Base-by-base conservation (phyloP, 1,284 basidiomycete genomes). In the Fomitopsis betulina region DNA sequence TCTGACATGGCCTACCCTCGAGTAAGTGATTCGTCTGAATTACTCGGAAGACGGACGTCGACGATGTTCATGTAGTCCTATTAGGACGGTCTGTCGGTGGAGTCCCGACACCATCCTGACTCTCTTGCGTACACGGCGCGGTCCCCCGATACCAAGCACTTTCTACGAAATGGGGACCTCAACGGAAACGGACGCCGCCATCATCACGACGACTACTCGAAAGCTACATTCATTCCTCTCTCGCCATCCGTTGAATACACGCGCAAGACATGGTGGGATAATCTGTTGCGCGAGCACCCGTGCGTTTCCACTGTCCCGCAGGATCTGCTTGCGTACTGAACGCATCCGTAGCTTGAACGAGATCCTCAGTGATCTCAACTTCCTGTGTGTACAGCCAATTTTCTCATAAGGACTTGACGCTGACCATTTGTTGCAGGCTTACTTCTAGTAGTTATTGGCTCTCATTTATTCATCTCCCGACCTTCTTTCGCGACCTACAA, bases 231-330 rank as follows among this genome's bases (percentile, higher is more conserved):
- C 54, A 62, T 68, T 57, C 60, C 65, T 53, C 53, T 75, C 21
- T 71, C 77, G 39, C 75, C 78, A 42, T 71, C 73, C 9, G 63
- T 76, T 52, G 78, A 80, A 57, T 75, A 77, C 62, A 72, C 74
- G 49, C 79, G 80, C 62, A 77, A 76, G 62, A 66, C 75, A 32
- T 89, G 86, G 85, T 90, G 87, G 87, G 81, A 84, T 61, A 74
- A 72, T 57, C 79, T 91, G 43, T 69, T 87, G 54, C 73, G 71
- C 58, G 75, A 78, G 58, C 74, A 77, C 67, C 75, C 80, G 80
- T 80, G 63, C 59, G 80, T 54, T 12, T 30, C 10, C 17, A 17
- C 13, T 68, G 32, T 40, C 33, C 30, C 32, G 33, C 37, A 8
- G 56, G 40, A 52, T 7, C 8, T 55, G 25, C 9, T 40, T 5